Conservation (phyloP, 2,329 filamentous ascomycete genomes). For the Microascus cirrosus region DNA sequence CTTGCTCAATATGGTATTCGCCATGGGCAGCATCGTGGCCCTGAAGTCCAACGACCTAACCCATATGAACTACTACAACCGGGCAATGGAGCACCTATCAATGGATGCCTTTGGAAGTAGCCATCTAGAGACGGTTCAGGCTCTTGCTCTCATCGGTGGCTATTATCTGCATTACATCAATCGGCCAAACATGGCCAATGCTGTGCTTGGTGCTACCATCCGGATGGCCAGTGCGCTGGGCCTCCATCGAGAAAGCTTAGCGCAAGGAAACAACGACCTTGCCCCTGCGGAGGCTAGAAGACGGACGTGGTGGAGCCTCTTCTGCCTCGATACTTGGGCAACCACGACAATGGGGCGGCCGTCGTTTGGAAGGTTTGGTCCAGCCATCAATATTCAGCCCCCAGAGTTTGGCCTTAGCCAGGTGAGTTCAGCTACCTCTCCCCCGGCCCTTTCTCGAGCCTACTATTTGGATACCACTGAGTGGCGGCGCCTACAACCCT, state of each 20-base stretch:
- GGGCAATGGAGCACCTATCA: conserved; percentile 54
- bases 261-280: conserved; percentile 30
- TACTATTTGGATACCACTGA: background rate
- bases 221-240: conserved; percentile 66
- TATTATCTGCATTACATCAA: conserved; percentile 73
- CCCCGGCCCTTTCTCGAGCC: background rate
- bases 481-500: no score
- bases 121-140: conserved; percentile 61
- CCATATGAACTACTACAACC: conserved; percentile 59
- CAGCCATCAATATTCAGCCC: conserved; percentile 54
- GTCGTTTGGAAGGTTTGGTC: conserved; percentile 56
- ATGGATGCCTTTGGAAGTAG: conserved; percentile 53
- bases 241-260: conserved; percentile 51
- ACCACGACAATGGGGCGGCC: conserved; percentile 60
- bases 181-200: conserved; percentile 65
- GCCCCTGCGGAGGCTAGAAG: conserved; percentile 49
- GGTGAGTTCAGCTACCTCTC: conserved; percentile 7
- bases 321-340: conserved; percentile 65
- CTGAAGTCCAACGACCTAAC: conserved; percentile 53
- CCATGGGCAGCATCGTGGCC: conserved; percentile 61
- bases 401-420: conserved; percentile 42
- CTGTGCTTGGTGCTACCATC: conserved; percentile 58
- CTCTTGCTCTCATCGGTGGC: conserved; percentile 59
- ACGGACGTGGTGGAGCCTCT: conserved; percentile 65
- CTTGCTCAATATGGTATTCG: conserved; percentile 65